Evolutionary conservation across 2,329 filamentous ascomycete species (phyloP), one percentile per base, ranked within the genome.

Genomic region (Nothophoma quercina): DNA sequence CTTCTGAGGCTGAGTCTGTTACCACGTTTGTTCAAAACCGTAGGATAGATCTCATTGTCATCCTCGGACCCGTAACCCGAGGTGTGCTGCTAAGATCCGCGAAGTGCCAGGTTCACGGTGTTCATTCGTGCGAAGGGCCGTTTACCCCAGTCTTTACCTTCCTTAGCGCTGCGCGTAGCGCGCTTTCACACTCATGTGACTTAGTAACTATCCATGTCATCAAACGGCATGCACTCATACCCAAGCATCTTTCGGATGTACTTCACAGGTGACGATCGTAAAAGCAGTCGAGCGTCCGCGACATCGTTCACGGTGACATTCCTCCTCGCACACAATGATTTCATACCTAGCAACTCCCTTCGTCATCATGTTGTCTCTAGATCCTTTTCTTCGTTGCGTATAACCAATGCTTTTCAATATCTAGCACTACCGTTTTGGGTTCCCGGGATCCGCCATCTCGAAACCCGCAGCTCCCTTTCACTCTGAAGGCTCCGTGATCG

Each of bases 151-250:
- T 23, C n/a, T 9, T n/a, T 10, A 19, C 21, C 22, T 15, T 15
- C n/a, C 22, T 23, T 33, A 29, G 32, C 25, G 34, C 25, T 36
- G 36, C 50, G 50, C 50, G 12, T 18, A 36, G 19, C 50, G 50
- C 50, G 50, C 36, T 38, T 47, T 18, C n/a, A 5, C 18, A 33
- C 35, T 46, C 42, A 47, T 53, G 50, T 53, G 50, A 38, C 43
- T 18, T 42, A n/a, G n/a, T n/a, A 9, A 22, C 19, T 47, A 47
- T 18, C 35, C 38, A 12, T 38, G 22, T 12, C 28, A 4, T 21
- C 15, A 13, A 13, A n/a, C 21, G 25, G 16, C 12, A 35, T 46
- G 36, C 23, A 9, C 36, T 39, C 2, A 19, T 26, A n/a, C n/a
- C n/a, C n/a, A n/a, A n/a, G n/a, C n/a, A n/a, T n/a, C n/a, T n/a